phyloP scores from a whole-genome alignment of 306 rosid species.

The Vicia villosa region DNA sequence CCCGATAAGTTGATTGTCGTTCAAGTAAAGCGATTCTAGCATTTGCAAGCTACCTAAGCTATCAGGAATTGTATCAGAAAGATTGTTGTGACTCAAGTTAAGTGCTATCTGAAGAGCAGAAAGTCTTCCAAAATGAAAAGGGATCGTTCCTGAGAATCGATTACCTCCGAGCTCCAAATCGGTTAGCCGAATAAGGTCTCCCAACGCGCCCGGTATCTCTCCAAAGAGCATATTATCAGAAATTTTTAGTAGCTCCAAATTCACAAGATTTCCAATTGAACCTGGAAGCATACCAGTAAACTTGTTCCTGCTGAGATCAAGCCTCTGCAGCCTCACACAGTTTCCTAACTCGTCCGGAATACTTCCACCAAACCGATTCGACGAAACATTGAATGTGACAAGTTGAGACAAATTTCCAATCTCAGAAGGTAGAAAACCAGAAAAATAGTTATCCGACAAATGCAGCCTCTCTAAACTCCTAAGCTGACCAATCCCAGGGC shows the following conservation, averaged over 20 bases:
- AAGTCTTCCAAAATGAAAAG: slow-evolving; percentile 59
- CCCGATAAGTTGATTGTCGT: slow-evolving; percentile 73
- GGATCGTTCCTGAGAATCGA: slow-evolving; percentile 60
- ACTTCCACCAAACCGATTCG: slow-evolving; percentile 57
- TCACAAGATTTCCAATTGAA: slow-evolving; percentile 68
- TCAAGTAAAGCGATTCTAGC: slow-evolving; percentile 69
- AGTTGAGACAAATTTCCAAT: slow-evolving; percentile 60
- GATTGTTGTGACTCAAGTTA: slow-evolving; percentile 66
- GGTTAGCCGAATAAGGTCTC: slow-evolving; percentile 61
- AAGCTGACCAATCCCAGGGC: slow-evolving; percentile 58
- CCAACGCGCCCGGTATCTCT: slow-evolving; percentile 60
- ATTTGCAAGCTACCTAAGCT: slow-evolving; percentile 71
- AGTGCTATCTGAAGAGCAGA: slow-evolving; percentile 67
- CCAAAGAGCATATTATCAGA: slow-evolving; percentile 66
- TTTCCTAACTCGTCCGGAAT: slow-evolving; percentile 73
- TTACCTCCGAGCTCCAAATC: slow-evolving; percentile 78
- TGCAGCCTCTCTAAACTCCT: slow-evolving; percentile 60
- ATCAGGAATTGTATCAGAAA: slow-evolving; percentile 69
- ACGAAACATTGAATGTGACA: slow-evolving; percentile 65
- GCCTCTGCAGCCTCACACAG: slow-evolving; percentile 65
- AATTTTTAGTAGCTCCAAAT: slow-evolving; percentile 68
- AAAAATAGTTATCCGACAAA: slow-evolving; percentile 61
- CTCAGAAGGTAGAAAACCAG: slow-evolving; percentile 64
- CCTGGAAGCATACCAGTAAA: slow-evolving; percentile 60
- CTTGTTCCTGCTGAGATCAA: slow-evolving; percentile 71